Evolutionary conservation across 2,329 filamentous ascomycete genomes (phyloP), one percentile per base, ranked within the genome.

Genomic region (Hymenoscyphus linearis): DNA sequence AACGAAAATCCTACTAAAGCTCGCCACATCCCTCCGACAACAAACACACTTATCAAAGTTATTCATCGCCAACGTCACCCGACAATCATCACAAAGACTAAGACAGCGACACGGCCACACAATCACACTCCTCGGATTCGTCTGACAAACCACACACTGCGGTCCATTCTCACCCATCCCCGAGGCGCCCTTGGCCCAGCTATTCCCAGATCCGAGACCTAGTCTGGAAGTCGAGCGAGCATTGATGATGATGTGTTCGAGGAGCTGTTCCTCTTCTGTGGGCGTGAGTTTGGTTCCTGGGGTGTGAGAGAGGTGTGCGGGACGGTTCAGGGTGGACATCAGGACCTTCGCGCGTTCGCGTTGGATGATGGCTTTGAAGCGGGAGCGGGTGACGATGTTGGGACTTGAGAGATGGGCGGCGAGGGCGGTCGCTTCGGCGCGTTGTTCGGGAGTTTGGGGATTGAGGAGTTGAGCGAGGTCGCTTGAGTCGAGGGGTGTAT

Each of bases 31-130:
- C 60, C 91, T 85, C 57, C 95, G 84, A 74, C 95, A 98, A 70
- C 93, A 98, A 44, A 98, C 93, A 73, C 95, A 99, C 72, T 91
- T 96, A 66, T 93, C 91, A 73, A 96, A 98, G 74, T 98, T 98
- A 74, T 97, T 96, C 86, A 96, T 93, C 3, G 95, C 95, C 64
- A 98, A 80, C 52, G 91, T 93, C 37, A 98, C 90, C 35, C 95
- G 83, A 73, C 95, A 98, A 67, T 98, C 95, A 74, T 99, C 95
- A 73, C 95, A 98, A 13, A 98, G 81, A 67, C 91, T 93, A 61
- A 99, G 81, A 73, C 95, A 99, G 2, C 95, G 89, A 73, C 95
- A 99, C 0, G 95, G 95, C 95, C 95, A 98, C 1, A 96, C 88
- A 59, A 99, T 89, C 63, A 98, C 89, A 7, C 90, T 96, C 18